Evolutionary conservation across 768 basidiomycete species (phyloP).

Genomic region (Lactifluus volemus): DNA sequence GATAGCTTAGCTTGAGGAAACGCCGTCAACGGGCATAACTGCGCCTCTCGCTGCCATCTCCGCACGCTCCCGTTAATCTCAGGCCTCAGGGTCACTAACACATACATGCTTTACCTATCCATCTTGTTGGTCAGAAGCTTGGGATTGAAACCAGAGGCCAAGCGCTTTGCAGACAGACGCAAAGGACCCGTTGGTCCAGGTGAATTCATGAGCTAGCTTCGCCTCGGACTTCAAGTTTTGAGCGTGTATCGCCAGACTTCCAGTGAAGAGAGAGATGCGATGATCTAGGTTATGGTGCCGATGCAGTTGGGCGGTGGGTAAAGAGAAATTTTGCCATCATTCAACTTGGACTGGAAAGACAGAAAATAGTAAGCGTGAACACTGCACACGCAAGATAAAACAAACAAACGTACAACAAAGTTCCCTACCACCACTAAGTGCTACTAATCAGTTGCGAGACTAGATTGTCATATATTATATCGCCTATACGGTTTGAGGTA

Average conservation of each 20-base stretch:
- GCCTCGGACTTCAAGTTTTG: slow-evolving; percentile 1
- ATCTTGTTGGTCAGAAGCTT: slow-evolving; percentile 14
- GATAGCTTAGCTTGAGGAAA: too few species aligned
- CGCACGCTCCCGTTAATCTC: too few species aligned
- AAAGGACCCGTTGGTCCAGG: slow-evolving; percentile 18
- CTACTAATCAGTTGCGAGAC: too few species aligned
- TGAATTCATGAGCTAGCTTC: not conserved
- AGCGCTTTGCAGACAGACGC: slow-evolving; percentile 28
- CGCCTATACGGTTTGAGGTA: too few species aligned
- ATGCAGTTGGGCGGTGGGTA: too few species aligned
- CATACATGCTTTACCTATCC: too few species aligned
- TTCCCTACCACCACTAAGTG: too few species aligned
- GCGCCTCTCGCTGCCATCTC: too few species aligned
- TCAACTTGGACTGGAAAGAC: too few species aligned
- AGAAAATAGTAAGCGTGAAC: not conserved
- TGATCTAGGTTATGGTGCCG: slow-evolving; percentile 1
- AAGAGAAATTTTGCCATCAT: not conserved
- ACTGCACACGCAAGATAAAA: not conserved
- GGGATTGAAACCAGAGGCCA: slow-evolving; percentile 26
- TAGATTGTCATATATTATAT: too few species aligned
- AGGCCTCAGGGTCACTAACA: too few species aligned
- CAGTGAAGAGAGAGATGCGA: not conserved
- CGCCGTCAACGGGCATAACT: too few species aligned
- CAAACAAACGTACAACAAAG: not conserved
- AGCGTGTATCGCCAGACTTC: slow-evolving; percentile 1